Evolutionary conservation across 2,329 filamentous ascomycete species (phyloP), one percentile per base, ranked within the genome.

Genomic region (Fusarium sp.): DNA sequence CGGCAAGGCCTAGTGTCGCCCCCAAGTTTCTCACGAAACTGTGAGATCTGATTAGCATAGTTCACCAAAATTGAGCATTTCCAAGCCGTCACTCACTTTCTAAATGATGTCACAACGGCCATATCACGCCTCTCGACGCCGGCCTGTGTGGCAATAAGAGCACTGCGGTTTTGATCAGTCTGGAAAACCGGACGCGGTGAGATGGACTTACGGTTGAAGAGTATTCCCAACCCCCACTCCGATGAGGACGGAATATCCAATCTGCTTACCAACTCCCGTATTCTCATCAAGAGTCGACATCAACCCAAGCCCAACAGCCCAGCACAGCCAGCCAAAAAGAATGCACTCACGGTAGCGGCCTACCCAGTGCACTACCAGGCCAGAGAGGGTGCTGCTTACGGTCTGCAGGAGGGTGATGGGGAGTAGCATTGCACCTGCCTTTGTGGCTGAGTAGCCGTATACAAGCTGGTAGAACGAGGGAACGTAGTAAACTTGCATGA

Each of bases 101-200:
- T 76, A 56, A 85, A 85, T 6, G 83, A 85, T n/a, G 83, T 85
- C 5, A 85, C 83, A 40, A 85, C 80, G 3, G 84, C 84, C 84
- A 85, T 85, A 37, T 85, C 83, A 3, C 80, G 77, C 47, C 84
- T 77, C 85, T 89, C 86, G 76, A 91, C 81, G 80, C 90, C 76
- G 82, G 88, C 80, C 83, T 91, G 84, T 82, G 91, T 82, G 81
- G 89, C 80, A 85, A 92, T 84, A 40, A 85, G 72, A n/a, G 84
- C 80, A 17, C 83, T 84, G 20, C 63, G 30, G 5, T 15, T 25
- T 3, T 54, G 37, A n/a, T 60, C n/a, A 47, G 50, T n/a, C 5
- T 25, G 4, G 2, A 10, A 8, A 25, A 9, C 5, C 10, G 10
- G 8, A 8, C 10, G 14, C 38, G 37, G 22, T 1, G 3, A 17